Base-by-base conservation (phyloP, 495 filamentous ascomycete genomes). In the Podospora conica region DNA sequence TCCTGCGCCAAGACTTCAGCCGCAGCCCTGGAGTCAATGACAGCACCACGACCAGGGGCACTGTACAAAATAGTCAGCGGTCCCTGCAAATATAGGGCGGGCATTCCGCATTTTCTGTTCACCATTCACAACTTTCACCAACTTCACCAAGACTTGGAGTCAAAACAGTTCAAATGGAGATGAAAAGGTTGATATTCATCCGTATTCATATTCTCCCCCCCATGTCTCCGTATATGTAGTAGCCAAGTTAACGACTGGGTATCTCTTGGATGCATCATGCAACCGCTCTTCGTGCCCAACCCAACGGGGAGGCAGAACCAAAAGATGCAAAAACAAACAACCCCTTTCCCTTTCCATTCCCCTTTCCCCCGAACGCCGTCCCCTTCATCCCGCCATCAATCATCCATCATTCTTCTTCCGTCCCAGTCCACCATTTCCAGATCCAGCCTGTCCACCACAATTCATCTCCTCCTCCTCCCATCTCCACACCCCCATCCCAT, bases 391-490 rank as follows among this genome's bases (percentile, higher is more conserved):
- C 11, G 29, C 29, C 25, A 6, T 27, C 25, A 27, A 27, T 27
- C 31, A 40, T 18, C 12, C 11, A 0, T 40, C 31, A 40, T 40
- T 40, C 31, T 40, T 18, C 31, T 40, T 40, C 33, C 6, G 12
- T 40, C 33, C 25, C 25, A 27, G 9, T 3, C 48, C n/a, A 11
- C 6, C 24, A 28, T 24, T 58, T 27, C 57, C 57, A 59, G 58
- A 29, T 29, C 58, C 58, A 59, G 58, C 58, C 58, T 59, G 58
- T 59, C 58, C 58, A 58, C 24, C 56, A 58, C 56, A 8, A 55
- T 22, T 23, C 20, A 11, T 29, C 21, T 21, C 58, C 57, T 18
- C 25, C 29, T 18, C 8, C 3, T 9, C 20, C 21, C 55, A 56
- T 4, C n/a, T n/a, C n/a, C n/a, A n/a, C n/a, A n/a, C n/a, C n/a